These are phyloP conservation scores for Rosa hybrid DNA, from an alignment of 331 rosid genomes.

Conservation along the genomic window DNA sequence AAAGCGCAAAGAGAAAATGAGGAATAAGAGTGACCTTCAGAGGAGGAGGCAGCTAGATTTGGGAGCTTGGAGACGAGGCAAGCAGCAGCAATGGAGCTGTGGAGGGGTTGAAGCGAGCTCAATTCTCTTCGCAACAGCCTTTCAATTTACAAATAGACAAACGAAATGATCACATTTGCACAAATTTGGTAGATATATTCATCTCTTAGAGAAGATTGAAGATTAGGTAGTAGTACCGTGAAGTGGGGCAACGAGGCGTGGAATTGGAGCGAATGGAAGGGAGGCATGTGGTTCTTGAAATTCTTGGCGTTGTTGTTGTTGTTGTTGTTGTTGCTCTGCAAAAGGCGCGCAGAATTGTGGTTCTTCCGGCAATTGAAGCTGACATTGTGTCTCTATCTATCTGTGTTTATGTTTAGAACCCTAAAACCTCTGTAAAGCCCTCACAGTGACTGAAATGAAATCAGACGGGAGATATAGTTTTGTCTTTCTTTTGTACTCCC, in stretches of 20 bases:
- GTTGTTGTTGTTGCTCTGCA: constrained; percentile 16
- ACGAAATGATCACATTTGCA: background rate
- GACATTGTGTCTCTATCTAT: constrained; percentile 23
- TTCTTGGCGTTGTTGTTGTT: constrained; percentile 3
- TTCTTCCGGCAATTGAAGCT: constrained; percentile 37
- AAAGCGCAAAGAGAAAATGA: constrained; percentile 1
- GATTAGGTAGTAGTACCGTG: constrained; percentile 27
- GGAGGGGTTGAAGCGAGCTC: constrained; percentile 48
- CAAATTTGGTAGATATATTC: background rate
- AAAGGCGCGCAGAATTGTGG: constrained; percentile 22
- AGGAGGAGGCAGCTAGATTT: constrained; percentile 36
- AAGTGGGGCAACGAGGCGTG: constrained; percentile 23
- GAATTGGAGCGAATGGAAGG: constrained; percentile 32
- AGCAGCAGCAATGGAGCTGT: constrained; percentile 45
- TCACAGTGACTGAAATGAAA: background rate
- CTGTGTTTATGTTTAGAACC: constrained; percentile 15
- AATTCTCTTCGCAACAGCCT: constrained; percentile 57
- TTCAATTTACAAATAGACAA: background rate
- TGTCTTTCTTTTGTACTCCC: background rate
- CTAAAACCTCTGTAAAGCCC: constrained; percentile 41
- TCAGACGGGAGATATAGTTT: background rate
- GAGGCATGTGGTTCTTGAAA: constrained; percentile 17
- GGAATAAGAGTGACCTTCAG: constrained; percentile 30
- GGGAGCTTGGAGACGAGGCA: constrained; percentile 62
- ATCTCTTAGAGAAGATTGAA: background rate